A percentile compares a stretch with the other conserved stretches of the same genome.
Conservation (phyloP, 2,329 filamentous ascomycete genomes). For the Clarireedia paspali region DNA sequence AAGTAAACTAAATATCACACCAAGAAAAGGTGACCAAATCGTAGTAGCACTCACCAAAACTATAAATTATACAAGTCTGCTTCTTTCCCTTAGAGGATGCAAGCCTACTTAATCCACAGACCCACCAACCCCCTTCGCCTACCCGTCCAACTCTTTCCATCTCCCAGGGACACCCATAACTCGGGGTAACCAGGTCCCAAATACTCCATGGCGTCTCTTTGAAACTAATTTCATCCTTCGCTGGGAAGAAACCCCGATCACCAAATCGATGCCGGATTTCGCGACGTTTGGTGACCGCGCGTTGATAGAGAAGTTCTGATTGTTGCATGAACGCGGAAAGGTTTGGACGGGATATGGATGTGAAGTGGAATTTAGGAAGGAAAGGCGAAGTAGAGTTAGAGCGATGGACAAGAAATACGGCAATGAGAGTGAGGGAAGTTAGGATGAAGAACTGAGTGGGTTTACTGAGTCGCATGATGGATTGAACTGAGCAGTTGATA, state of each 20-base stretch:
- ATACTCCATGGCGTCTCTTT: constrained; percentile 29
- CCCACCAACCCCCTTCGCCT: constrained; percentile 37
- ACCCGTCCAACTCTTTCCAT: constrained; percentile 33
- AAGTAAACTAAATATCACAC: no score
- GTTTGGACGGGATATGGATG: constrained; percentile 5
- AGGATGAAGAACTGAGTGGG: background rate
- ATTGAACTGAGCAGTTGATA: background rate
- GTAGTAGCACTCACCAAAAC: constrained; percentile 2
- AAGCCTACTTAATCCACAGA: constrained; percentile 34
- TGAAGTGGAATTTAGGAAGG: constrained; percentile 1
- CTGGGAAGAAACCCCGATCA: constrained; percentile 16
- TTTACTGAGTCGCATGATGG: constrained; percentile 2
- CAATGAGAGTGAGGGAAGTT: background rate
- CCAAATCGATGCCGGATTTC: background rate
- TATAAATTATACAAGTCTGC: constrained; percentile 3
- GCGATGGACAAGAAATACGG: background rate
- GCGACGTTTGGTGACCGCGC: background rate
- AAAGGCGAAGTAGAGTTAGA: background rate
- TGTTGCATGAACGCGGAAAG: constrained; percentile 1
- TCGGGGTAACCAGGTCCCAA: constrained; percentile 35
- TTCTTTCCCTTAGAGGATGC: constrained; percentile 18
- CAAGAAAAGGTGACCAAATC: background rate
- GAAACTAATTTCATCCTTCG: constrained; percentile 16
- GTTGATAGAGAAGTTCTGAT: background rate
- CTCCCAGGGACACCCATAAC: constrained; percentile 35